Evolutionary conservation across 139 green algal genomes (phyloP).

Genomic region (Gonium pectorale): DNA sequence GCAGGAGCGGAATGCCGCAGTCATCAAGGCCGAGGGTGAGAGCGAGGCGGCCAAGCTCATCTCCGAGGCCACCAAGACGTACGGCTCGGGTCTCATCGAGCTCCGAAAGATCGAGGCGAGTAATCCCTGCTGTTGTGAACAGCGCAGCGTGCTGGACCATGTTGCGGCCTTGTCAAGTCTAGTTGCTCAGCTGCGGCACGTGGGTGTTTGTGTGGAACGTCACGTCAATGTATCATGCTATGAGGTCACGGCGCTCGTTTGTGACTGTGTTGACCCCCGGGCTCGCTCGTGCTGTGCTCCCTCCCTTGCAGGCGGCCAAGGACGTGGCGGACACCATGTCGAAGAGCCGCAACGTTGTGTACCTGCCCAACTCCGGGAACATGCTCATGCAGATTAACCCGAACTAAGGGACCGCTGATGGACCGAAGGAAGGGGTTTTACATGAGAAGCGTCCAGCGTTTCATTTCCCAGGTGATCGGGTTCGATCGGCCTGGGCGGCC

Average conservation of each 20-base stretch:
- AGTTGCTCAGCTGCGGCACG: no score
- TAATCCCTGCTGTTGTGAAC: neutral
- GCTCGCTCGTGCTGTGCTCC: no score
- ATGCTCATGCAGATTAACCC: conserved; percentile 89
- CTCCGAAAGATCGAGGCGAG: conserved; percentile 94
- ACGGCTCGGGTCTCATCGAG: conserved; percentile 94
- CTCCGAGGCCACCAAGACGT: conserved; percentile 92
- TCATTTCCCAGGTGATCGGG: no score
- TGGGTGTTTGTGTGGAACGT: no score
- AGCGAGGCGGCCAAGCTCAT: conserved; percentile 93
- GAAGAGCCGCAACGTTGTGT: conserved; percentile 94
- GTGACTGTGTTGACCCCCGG: no score
- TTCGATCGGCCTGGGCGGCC: no score
- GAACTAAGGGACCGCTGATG: conserved; percentile 17
- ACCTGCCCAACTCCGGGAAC: conserved; percentile 91
- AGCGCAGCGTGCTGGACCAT: neutral
- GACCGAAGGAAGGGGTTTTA: no score
- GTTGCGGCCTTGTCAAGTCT: no score
- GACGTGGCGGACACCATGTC: conserved; percentile 95
- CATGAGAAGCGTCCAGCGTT: no score
- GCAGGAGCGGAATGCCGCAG: conserved; percentile 90
- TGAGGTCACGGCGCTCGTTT: no score
- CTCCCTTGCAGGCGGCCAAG: conserved; percentile 78
- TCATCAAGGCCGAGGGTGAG: conserved; percentile 98
- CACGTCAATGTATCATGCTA: no score